Conservation (phyloP, 495 filamentous ascomycete species). For the Jackrogersella minutella region DNA sequence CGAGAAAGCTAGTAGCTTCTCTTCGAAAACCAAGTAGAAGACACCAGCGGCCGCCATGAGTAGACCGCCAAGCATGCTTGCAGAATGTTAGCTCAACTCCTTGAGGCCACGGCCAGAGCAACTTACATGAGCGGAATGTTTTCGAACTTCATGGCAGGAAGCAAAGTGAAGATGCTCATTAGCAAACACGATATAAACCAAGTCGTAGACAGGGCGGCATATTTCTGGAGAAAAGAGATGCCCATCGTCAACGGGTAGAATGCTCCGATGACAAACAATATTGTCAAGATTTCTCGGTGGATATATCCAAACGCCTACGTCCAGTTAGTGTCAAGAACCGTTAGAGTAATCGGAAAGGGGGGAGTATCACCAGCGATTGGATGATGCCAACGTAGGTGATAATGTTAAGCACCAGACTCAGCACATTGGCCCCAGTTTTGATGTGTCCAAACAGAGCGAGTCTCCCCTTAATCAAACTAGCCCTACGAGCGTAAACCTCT, state of each 20-base stretch:
- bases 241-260: conserved; percentile 85
- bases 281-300: conserved; percentile 83
- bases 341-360: background rate
- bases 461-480: conserved; percentile 71
- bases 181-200: conserved; percentile 80
- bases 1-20: conserved; percentile 64
- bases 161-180: conserved; percentile 91
- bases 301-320: conserved; percentile 78
- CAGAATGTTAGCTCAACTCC: conserved; percentile 41
- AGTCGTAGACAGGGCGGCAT: conserved; percentile 67
- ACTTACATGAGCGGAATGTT: conserved; percentile 78
- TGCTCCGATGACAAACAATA: conserved; percentile 75
- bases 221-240: conserved; percentile 68
- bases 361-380: conserved; percentile 78
- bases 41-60: conserved; percentile 83
- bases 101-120: background rate
- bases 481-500: conserved; percentile 84
- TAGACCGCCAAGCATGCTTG: conserved; percentile 76
- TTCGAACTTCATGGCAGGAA: conserved; percentile 88
- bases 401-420: conserved; percentile 67
- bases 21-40: conserved; percentile 83
- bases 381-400: conserved; percentile 75
- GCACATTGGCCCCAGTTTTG: conserved; percentile 60
- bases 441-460: conserved; percentile 74
- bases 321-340: conserved; percentile 24